Percentiles rank a stretch among this genome's conserved stretches.
Evolutionary conservation across 179 eudicot species (phyloP).

Genomic region (Corrigiola litoralis): DNA sequence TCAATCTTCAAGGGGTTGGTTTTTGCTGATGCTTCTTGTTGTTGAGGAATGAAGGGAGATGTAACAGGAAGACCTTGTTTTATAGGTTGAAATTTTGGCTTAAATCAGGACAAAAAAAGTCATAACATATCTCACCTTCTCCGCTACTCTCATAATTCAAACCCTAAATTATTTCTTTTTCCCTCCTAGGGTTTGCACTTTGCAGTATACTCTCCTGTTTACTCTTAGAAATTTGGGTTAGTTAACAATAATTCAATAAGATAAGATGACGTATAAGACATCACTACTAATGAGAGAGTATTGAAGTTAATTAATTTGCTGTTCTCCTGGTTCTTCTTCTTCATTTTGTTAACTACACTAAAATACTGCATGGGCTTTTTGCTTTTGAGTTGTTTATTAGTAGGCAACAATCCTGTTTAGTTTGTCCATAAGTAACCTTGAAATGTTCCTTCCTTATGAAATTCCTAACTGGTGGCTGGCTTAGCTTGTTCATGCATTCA

Average conservation of each 20-base stretch:
- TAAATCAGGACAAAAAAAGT: constrained; percentile 24
- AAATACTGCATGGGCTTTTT: constrained; percentile 8
- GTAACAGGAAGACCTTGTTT: constrained; percentile 45
- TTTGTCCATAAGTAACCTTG: constrained; percentile 16
- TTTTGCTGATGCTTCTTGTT: constrained; percentile 13
- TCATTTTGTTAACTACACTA: not conserved
- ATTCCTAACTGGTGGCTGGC: not conserved
- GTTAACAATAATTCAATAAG: constrained; percentile 28
- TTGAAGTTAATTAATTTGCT: not conserved
- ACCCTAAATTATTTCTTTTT: constrained; percentile 23
- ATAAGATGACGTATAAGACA: constrained; percentile 14
- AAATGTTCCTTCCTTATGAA: constrained; percentile 15
- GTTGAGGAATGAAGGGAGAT: constrained; percentile 35
- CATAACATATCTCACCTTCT: constrained; percentile 30
- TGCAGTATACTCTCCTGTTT: constrained; percentile 2
- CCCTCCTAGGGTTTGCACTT: constrained; percentile 20
- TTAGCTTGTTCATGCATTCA: not conserved
- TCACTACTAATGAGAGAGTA: not conserved
- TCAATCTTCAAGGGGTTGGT: constrained; percentile 3
- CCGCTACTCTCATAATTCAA: constrained; percentile 14
- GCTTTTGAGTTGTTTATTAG: constrained; percentile 24
- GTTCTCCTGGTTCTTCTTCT: not conserved
- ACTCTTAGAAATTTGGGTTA: constrained; percentile 39
- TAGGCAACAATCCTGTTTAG: constrained; percentile 5
- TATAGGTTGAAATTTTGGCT: constrained; percentile 53